Evolutionary conservation across 495 filamentous ascomycete genomes (phyloP).

Genomic region (Penicillium salamii): DNA sequence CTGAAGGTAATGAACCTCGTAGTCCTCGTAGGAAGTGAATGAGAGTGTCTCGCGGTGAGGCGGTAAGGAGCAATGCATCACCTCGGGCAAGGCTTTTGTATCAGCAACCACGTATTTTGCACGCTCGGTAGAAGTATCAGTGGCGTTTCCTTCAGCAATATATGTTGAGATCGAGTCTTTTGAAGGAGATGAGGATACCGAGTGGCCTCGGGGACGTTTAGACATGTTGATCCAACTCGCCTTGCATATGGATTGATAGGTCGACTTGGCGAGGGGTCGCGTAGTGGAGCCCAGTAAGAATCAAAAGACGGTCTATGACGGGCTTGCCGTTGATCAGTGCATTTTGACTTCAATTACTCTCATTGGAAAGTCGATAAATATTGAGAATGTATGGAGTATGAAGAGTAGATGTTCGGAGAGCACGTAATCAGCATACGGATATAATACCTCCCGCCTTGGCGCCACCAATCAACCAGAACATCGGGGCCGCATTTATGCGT

Average conservation of each 20-base stretch:
- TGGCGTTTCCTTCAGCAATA: conserved; percentile 19
- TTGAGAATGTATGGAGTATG: no score
- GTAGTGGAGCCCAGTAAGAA: not conserved
- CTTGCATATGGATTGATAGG: conserved; percentile 19
- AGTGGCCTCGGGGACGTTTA: conserved; percentile 58
- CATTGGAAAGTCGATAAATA: no score
- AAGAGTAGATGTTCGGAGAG: not conserved
- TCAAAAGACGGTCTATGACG: not conserved
- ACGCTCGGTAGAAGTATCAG: conserved; percentile 14
- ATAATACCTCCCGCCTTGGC: conserved; percentile 11
- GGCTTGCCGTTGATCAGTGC: not conserved
- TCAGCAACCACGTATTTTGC: conserved; percentile 25
- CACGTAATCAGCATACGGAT: not conserved
- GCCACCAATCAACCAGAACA: conserved; percentile 3
- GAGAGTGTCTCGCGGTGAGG: conserved; percentile 65
- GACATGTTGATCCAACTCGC: conserved; percentile 40
- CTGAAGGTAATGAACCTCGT: conserved; percentile 82
- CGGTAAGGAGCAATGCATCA: conserved; percentile 77
- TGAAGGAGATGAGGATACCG: conserved; percentile 28
- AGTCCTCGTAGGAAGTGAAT: conserved; percentile 76
- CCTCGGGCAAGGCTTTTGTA: conserved; percentile 22
- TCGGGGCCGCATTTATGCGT: conserved; percentile 8
- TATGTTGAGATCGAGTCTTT: conserved; percentile 20
- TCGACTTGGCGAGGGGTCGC: conserved; percentile 21
- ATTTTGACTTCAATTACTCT: not conserved